Evolutionary conservation across 2,329 filamentous ascomycete genomes (phyloP), one percentile per base, ranked within the genome.

Genomic region (Aureobasidium sp.): DNA sequence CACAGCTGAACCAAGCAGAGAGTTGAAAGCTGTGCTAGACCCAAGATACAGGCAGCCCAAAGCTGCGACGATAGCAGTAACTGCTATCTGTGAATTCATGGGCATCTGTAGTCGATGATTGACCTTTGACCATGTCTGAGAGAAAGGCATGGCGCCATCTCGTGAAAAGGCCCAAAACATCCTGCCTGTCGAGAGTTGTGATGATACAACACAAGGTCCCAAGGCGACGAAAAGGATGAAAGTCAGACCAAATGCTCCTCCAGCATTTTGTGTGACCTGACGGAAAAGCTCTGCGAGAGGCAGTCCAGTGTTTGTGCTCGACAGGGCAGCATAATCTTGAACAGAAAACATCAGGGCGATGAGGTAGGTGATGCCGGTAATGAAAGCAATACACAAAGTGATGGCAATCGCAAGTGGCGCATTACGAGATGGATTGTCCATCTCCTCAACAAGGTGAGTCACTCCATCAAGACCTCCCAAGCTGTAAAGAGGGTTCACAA

Each of bases 371-470:
- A 81, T 77, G 0, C 79, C 80, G 1, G 79, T 64, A 0, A 70
- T 59, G 3, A 61, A 61, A n/a, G 61, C 62, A 16, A 70, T 70
- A 0, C 71, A 56, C 0, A 80, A 73, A 0, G 77, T 74, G n/a
- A 79, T 69, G 68, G 73, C 79, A 56, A 80, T 79, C 2, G 75
- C 71, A 14, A 68, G 68, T 0, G 78, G 78, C 0, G 73, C 74
- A 52, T 78, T 79, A 32, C 66, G 72, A 25, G 76, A 66, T 1
- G 78, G 77, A 4, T 70, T 66, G 1, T 77, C 77, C 2, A 80
- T 77, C 59, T 80, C 78, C 57, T 81, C 78, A 2, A 78, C 74
- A 68, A 81, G 73, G 60, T 81, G 79, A 25, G 80, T 79, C 25
- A 78, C 77, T 0, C 77, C 75, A 59, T 81, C 79, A 55, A 81